These are phyloP conservation scores for Candida pseudofarinosa DNA, from an alignment of 805 yeast species.

Conservation along the genomic window DNA sequence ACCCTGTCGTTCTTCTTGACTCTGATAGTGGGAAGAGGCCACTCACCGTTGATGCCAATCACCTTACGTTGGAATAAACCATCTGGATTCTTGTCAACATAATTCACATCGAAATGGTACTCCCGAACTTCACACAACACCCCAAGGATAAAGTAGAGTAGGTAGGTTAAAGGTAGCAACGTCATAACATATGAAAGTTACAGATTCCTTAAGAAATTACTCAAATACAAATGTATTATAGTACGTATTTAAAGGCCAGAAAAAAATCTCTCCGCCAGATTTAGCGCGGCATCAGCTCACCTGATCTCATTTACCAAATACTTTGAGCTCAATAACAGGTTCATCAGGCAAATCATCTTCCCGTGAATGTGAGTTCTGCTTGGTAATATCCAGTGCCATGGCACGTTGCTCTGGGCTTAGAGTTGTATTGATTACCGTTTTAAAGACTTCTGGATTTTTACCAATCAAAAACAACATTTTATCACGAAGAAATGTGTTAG, in stretches of 20 bases:
- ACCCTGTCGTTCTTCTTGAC: conserved; percentile 40
- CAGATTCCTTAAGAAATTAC: background rate
- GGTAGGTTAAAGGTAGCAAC: background rate
- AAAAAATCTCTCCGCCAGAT: background rate
- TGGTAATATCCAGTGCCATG: conserved; percentile 42
- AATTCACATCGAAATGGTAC: conserved; percentile 35
- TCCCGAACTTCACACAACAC: conserved; percentile 24
- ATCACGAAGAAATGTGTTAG: conserved; percentile 21
- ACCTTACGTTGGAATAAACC: conserved; percentile 48
- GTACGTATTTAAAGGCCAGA: background rate
- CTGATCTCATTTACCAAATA: conserved; percentile 15
- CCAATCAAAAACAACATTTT: conserved; percentile 46
- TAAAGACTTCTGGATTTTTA: conserved; percentile 45
- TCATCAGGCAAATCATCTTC: background rate
- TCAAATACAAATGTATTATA: background rate
- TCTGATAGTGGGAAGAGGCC: conserved; percentile 42
- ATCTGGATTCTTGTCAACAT: conserved; percentile 51
- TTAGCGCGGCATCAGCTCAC: background rate
- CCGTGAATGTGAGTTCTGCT: conserved; percentile 11
- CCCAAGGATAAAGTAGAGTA: background rate
- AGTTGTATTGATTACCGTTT: conserved; percentile 35
- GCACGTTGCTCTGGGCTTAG: conserved; percentile 39
- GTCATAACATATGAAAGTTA: background rate
- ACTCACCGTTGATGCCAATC: conserved; percentile 52
- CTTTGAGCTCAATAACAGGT: conserved; percentile 18